Conservation (phyloP, 371 early-diverging fungal genomes). For the Syncephalis plumigaleata region DNA sequence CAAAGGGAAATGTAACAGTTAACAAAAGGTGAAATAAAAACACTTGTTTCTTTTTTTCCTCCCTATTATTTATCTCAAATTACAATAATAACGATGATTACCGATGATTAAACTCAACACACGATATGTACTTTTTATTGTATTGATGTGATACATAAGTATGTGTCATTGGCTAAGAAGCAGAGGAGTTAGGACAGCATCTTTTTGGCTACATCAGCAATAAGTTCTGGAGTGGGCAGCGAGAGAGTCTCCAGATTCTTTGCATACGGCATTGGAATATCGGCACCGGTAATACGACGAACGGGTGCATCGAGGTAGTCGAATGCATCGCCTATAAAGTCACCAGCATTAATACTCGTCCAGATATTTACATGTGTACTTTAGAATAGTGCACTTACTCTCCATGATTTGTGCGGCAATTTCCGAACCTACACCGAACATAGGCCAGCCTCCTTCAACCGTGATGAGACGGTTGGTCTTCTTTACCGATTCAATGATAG, state of each 20-base stretch:
- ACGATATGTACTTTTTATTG: too few species aligned
- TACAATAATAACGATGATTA: too few species aligned
- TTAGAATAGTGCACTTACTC: constrained; percentile 33
- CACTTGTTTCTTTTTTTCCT: too few species aligned
- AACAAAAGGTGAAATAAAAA: too few species aligned
- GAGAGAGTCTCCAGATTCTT: constrained; percentile 82
- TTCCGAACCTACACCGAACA: constrained; percentile 94
- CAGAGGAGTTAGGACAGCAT: constrained; percentile 2
- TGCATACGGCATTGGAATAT: constrained; percentile 98
- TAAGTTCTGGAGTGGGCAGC: constrained; percentile 78
- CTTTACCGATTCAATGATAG: constrained; percentile 84
- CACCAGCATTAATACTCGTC: too few species aligned
- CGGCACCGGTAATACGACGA: constrained; percentile 89
- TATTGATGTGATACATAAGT: not conserved
- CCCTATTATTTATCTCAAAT: too few species aligned
- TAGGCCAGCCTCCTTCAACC: constrained; percentile 97
- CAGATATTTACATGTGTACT: too few species aligned
- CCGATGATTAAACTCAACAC: too few species aligned
- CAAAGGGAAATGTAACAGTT: too few species aligned
- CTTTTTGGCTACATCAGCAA: constrained; percentile 57
- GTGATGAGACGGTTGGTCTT: constrained; percentile 97
- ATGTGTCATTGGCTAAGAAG: not conserved
- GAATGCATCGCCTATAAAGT: constrained; percentile 34
- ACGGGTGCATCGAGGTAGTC: constrained; percentile 95
- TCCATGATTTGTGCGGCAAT: constrained; percentile 94